phyloP scores from a whole-genome alignment of 768 basidiomycete genomes.

The Amanita phalloides region DNA sequence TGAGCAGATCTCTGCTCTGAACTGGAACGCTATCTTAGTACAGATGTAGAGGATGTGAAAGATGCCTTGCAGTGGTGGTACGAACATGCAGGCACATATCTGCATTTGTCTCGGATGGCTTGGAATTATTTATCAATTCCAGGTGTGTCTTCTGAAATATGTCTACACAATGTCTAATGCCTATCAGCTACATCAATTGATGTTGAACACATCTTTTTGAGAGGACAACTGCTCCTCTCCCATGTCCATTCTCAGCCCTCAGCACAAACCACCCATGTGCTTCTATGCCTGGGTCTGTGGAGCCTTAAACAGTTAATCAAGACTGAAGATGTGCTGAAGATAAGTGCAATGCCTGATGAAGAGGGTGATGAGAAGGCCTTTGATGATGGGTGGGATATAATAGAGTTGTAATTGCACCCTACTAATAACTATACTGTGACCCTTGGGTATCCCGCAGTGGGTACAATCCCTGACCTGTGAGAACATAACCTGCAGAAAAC shows the following conservation, averaged over 20 bases:
- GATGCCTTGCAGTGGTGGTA: conserved; percentile 8
- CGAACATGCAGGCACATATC: conserved; percentile 7
- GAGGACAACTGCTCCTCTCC: neutral
- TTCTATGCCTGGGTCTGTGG: neutral
- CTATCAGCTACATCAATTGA: neutral
- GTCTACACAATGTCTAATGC: neutral
- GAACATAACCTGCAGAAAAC: no score
- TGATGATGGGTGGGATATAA: no score
- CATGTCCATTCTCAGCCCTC: neutral
- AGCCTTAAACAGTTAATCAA: neutral
- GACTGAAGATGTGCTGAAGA: neutral
- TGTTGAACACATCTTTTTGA: neutral
- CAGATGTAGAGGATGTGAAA: neutral
- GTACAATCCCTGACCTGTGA: no score
- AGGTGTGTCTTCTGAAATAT: conserved; percentile 5
- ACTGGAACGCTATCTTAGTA: neutral
- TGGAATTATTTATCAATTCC: conserved; percentile 10
- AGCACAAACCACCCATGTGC: neutral
- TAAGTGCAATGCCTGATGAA: neutral
- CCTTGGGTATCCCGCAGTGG: no score
- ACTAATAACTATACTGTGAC: no score
- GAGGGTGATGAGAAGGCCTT: neutral
- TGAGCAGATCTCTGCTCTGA: neutral
- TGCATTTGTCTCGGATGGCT: conserved; percentile 10
- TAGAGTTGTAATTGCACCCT: no score